Conservation (phyloP, 1,284 basidiomycete species). For the Apiotrichum laibachii region DNA sequence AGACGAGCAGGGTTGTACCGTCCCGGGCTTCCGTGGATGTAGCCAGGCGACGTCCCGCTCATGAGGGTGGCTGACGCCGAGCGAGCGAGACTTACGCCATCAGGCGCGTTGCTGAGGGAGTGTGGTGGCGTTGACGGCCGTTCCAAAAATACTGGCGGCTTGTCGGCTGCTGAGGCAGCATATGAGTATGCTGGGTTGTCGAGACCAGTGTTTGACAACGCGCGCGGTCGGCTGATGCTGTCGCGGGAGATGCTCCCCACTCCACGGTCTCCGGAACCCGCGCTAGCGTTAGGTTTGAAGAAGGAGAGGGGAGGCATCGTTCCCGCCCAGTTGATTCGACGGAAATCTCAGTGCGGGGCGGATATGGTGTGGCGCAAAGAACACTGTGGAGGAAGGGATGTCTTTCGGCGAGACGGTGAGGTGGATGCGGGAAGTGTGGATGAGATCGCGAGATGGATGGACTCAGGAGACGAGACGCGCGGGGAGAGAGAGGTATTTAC, state of each 20-base stretch:
- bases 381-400: too few relatives aligned
- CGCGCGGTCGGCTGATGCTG: background rate
- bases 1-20: slow-evolving; percentile 4
- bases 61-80: background rate
- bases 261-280: background rate
- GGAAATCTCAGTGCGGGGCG: background rate
- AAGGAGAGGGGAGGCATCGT: slow-evolving; percentile 11
- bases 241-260: background rate
- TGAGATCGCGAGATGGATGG: too few relatives aligned
- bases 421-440: too few relatives aligned
- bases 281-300: background rate
- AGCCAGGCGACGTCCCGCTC: background rate
- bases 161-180: background rate
- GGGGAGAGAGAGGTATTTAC: too few relatives aligned
- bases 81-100: background rate
- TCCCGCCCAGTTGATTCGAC: background rate
- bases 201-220: background rate
- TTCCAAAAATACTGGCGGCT: background rate
- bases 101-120: background rate
- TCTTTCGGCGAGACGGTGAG: background rate
- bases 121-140: slow-evolving; percentile 2
- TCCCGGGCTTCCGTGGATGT: background rate
- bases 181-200: background rate
- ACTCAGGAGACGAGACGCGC: too few relatives aligned
- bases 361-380: background rate